These are phyloP conservation scores for Mesembryanthemum crystallinum DNA, from an alignment of 148 eudicot species.

Conservation along the genomic window DNA sequence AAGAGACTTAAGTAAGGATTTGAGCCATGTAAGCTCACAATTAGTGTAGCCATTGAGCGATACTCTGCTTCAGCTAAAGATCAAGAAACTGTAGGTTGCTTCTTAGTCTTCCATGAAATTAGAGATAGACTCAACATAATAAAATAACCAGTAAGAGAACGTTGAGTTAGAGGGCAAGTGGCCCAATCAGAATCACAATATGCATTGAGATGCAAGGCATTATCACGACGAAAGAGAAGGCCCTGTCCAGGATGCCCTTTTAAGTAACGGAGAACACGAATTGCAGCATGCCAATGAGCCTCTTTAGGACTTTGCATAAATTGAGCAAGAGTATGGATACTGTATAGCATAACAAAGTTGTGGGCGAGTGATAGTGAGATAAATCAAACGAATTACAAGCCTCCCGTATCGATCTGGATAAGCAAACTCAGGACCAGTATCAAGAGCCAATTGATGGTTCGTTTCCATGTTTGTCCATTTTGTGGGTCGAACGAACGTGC, in stretches of 20 bases:
- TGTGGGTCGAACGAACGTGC: too few relatives aligned
- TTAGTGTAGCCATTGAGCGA: background rate
- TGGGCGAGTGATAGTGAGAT: slow-evolving; percentile 10
- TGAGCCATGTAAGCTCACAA: background rate
- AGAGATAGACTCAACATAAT: background rate
- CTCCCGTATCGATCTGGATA: background rate
- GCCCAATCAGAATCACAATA: slow-evolving; percentile 5
- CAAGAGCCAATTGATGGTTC: background rate
- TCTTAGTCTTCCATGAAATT: slow-evolving; percentile 14
- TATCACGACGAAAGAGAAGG: background rate
- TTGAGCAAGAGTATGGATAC: slow-evolving; percentile 8
- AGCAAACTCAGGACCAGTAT: background rate
- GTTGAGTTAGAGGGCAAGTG: background rate
- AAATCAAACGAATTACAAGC: background rate
- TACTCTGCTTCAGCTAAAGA: background rate
- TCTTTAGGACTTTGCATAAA: slow-evolving; percentile 16
- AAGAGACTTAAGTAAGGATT: background rate
- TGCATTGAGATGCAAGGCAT: background rate
- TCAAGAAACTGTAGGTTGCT: background rate
- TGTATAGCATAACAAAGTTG: background rate
- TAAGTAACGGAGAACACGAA: background rate
- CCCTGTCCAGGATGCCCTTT: background rate
- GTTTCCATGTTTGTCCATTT: too few relatives aligned
- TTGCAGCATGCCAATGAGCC: slow-evolving; percentile 15
- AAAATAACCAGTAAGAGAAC: background rate